Evolutionary conservation across 176 grass and related monocot genomes (phyloP), one percentile per base, ranked within the genome.

Genomic region (Carex cristatella): DNA sequence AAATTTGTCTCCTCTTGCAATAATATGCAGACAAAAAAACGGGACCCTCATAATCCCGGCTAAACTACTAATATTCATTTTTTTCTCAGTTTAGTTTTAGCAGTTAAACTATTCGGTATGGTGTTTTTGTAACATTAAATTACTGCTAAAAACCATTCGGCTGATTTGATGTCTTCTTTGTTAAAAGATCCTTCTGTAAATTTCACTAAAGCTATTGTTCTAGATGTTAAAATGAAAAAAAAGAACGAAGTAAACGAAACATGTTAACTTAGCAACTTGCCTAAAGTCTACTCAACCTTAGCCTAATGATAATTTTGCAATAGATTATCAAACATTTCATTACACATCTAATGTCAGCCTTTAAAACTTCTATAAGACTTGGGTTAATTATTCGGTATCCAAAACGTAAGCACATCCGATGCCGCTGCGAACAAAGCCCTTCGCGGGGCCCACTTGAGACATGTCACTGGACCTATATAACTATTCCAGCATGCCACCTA

Each of bases 401-500:
- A 99, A 78, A 99, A 92, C 69, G 97, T 92, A 51, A 99, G 88
- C 14, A 90, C 97, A 10, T 89, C 89, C 16, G 96, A 95, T 40
- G 96, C 93, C 54, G 93, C 86, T 55, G 93, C 96, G 72, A 99
- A 95, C 93, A 99, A 92, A 11, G 91, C 93, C 76, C 93, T 89
- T 23, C 93, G 88, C 42, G 91, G 91, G 32, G 93, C 90, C 96
- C 93, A 99, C 74, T 89, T 99, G 27, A 99, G 89, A 81, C 91
- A 89, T 79, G 91, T 94, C 81, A 92, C 91, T 19, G 91, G 90
- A 59, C 96, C 93, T 28, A 99, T 95, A 73, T 99, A 94, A 84
- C 91, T 95, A 74, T 94, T 94, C 96, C 96, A 99, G 85, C 79
- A 89, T 66, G 90, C 90, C 86, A 95, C 85, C 93, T 99, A 87